Percentiles rank a stretch among this genome's conserved stretches.
Evolutionary conservation across 768 basidiomycete genomes (phyloP).

Genomic region (Tylopilus felleus): DNA sequence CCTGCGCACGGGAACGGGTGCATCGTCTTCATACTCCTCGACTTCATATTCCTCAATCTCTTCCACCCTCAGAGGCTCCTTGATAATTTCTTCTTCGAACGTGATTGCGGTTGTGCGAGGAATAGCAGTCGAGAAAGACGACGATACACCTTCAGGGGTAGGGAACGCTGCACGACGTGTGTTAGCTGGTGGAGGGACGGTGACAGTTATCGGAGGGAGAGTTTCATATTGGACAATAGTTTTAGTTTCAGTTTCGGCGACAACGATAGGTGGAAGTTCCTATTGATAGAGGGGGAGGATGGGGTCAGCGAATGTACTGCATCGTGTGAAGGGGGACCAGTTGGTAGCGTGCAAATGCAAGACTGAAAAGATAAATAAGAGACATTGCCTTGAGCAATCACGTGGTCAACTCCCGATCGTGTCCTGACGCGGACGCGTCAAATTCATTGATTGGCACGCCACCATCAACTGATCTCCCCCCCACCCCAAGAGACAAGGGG

Average conservation of each 20-base stretch:
- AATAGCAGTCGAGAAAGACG: conserved; percentile 56
- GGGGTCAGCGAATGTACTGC: conserved; percentile 34
- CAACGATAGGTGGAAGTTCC: conserved; percentile 41
- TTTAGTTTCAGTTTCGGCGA: conserved; percentile 59
- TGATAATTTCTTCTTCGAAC: conserved; percentile 53
- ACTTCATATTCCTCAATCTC: conserved; percentile 37
- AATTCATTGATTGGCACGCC: conserved; percentile 21
- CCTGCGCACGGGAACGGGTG: conserved; percentile 40
- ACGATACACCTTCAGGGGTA: conserved; percentile 58
- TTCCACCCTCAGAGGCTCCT: conserved; percentile 33
- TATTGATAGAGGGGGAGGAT: conserved; percentile 26
- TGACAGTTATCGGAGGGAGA: conserved; percentile 58
- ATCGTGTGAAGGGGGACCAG: conserved; percentile 37
- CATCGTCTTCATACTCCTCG: conserved; percentile 42
- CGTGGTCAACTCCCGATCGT: conserved; percentile 20
- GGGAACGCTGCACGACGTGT: conserved; percentile 74
- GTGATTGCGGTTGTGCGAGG: conserved; percentile 75
- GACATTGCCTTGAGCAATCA: conserved; percentile 31
- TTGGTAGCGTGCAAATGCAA: conserved; percentile 28
- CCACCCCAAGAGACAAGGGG: conserved; percentile 59
- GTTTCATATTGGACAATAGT: conserved; percentile 52
- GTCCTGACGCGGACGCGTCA: conserved; percentile 31
- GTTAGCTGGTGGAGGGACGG: conserved; percentile 72
- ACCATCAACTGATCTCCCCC: conserved; percentile 37
- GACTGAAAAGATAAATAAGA: conserved; percentile 29